Base-by-base conservation (phyloP, 2,329 filamentous ascomycete genomes). In the Dendryphion nanum region DNA sequence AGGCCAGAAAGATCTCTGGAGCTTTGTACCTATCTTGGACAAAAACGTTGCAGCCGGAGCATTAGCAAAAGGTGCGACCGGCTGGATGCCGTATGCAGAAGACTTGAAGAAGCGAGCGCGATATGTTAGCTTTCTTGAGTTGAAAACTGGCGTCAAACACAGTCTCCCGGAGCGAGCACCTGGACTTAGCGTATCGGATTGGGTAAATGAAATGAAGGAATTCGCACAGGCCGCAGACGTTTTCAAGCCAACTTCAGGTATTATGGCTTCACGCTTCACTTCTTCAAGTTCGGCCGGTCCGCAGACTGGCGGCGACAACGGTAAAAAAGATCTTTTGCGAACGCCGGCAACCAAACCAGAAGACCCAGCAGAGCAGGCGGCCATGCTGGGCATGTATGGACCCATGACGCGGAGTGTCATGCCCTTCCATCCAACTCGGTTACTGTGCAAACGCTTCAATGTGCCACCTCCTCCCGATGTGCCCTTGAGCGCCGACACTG, bases 381-480 rank as follows among this genome's bases (percentile, higher is more conserved):
- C 93, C 6, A 86, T 78, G 55, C 71, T 96, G 59, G 89, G 89
- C 40, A 95, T 97, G 89, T 96, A 90, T 66, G 93, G 93, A 1
- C 77, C 82, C 12, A 78, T 97, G 80, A 98, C 93, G 3, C 76
- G 93, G 44, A 81, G 76, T 16, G 73, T 76, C 0, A 64, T 79
- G 6, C 78, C 82, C 4, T 97, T 95, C 64, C 83, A 83, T 51
- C 93, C 93, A 1, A 83, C 85, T 1, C 76, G 89, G 38, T 68
- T 98, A 28, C 68, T 97, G n/a, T 97, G 91, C 69, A 98, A 97
- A 63, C 78, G 93, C 6, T 95, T 98, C 68, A 89, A 89, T 51
- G 85, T 97, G n/a, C 81, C 77, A 43, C 79, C 85, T 6, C 89
- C 90, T 4, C 50, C 77, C 7, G 78, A 89, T 61, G 81, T 85